Conservation (phyloP, 2,329 filamentous ascomycete genomes). For the Neofusicoccum sp. region DNA sequence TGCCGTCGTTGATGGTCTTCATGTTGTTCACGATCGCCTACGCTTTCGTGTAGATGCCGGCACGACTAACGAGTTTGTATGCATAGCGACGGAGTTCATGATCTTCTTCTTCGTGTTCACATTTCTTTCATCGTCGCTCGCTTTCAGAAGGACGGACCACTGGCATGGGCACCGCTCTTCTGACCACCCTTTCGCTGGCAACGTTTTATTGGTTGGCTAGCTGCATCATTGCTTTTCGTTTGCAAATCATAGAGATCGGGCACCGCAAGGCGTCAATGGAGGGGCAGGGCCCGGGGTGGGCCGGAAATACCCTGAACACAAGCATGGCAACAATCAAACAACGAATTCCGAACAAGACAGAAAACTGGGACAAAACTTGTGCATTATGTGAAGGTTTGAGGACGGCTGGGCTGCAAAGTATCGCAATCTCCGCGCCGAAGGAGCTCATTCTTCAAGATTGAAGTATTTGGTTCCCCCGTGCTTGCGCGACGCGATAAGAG, state of each 20-base stretch:
- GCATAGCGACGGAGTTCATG: constrained; percentile 18
- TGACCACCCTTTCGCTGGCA: constrained; percentile 17
- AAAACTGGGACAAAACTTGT: no score
- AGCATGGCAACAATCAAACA: constrained; percentile 5
- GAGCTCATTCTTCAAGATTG: no score
- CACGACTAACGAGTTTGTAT: constrained; percentile 17
- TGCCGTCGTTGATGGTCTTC: constrained; percentile 13
- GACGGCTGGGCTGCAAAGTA: no score
- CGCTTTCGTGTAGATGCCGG: constrained; percentile 1
- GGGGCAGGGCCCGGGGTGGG: constrained; percentile 3
- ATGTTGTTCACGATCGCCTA: constrained; percentile 18
- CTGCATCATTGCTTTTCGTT: constrained; percentile 2
- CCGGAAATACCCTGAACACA: constrained; percentile 11
- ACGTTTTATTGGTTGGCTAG: constrained; percentile 16
- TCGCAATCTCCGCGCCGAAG: no score
- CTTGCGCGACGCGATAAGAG: no score
- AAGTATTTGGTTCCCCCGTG: no score
- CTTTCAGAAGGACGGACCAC: constrained; percentile 3
- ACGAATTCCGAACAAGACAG: background rate
- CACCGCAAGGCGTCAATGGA: constrained; percentile 13
- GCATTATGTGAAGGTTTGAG: no score
- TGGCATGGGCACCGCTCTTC: constrained; percentile 12
- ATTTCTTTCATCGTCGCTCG: constrained; percentile 12
- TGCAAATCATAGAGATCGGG: constrained; percentile 12
- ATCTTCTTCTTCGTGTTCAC: constrained; percentile 5